Percentiles rank a stretch among this genome's conserved stretches.
These are phyloP conservation scores for Aspergillus avenaceus DNA, from an alignment of 495 filamentous ascomycete genomes.

Conservation along the genomic window DNA sequence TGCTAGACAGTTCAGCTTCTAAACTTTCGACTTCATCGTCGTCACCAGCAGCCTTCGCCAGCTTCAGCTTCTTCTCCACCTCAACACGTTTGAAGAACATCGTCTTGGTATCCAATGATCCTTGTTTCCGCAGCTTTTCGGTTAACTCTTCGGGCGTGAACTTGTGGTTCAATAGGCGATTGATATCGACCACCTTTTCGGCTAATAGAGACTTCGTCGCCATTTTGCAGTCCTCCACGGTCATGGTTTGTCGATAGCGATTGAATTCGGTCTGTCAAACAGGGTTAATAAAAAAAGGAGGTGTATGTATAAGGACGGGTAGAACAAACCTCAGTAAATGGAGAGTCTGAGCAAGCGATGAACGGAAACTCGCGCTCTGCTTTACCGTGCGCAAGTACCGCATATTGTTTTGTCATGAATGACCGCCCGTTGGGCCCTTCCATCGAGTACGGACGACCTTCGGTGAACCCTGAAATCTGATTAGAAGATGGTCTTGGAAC, in stretches of 20 bases:
- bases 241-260: conserved; percentile 74
- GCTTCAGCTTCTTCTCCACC: conserved; percentile 55
- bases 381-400: conserved; percentile 70
- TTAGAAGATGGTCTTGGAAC: conserved; percentile 28
- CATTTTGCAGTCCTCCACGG: conserved; percentile 64
- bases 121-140: conserved; percentile 68
- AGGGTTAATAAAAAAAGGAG: conserved; percentile 22
- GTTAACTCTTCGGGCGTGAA: conserved; percentile 80
- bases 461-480: conserved; percentile 59
- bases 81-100: conserved; percentile 60
- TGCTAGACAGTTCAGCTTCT: conserved; percentile 61
- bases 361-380: conserved; percentile 76
- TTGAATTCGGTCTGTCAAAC: conserved; percentile 67
- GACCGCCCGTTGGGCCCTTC: conserved; percentile 63
- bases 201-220: conserved; percentile 62
- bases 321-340: conserved; percentile 64
- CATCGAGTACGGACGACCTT: conserved; percentile 76
- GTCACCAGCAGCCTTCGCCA: conserved; percentile 61
- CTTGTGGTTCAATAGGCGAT: conserved; percentile 65
- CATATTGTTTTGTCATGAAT: conserved; percentile 74
- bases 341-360: conserved; percentile 72
- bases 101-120: conserved; percentile 55
- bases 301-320: background rate
- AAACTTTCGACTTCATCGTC: conserved; percentile 54
- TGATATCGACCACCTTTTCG: conserved; percentile 76